Percentiles rank a stretch among this genome's conserved stretches.
phyloP scores from a whole-genome alignment of 192 early-diverging fungal species.

The Rhizoclosmatium sp. region DNA sequence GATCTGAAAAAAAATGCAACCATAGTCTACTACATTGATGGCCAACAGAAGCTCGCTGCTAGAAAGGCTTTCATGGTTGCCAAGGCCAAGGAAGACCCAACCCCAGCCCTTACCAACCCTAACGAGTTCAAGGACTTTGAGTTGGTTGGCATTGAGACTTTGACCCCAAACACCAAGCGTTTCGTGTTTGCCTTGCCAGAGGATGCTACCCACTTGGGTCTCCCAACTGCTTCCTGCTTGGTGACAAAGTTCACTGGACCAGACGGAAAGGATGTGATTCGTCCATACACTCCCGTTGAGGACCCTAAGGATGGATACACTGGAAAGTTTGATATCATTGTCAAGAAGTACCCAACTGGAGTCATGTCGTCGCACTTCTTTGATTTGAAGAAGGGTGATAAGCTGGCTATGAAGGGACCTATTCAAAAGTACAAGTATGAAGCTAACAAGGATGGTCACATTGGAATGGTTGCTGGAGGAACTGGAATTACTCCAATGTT shows the following conservation, averaged over 20 bases:
- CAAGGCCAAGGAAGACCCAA: constrained; percentile 12
- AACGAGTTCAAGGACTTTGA: constrained; percentile 19
- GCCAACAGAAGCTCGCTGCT: background rate
- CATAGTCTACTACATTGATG: constrained; percentile 16
- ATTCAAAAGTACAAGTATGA: constrained; percentile 74
- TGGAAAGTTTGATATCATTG: constrained; percentile 80
- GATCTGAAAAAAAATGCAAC: background rate
- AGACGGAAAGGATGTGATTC: constrained; percentile 69
- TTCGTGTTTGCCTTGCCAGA: constrained; percentile 65
- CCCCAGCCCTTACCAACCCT: constrained; percentile 3
- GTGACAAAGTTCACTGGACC: constrained; percentile 72
- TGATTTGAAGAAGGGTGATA: constrained; percentile 74
- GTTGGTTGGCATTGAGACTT: background rate
- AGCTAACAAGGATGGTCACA: constrained; percentile 69
- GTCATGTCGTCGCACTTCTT: constrained; percentile 72
- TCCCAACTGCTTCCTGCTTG: constrained; percentile 80
- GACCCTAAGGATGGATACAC: constrained; percentile 52
- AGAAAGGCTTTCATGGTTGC: constrained; percentile 7
- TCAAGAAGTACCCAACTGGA: constrained; percentile 79
- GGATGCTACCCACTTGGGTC: constrained; percentile 68
- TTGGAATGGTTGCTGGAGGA: constrained; percentile 87
- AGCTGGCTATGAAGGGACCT: constrained; percentile 84
- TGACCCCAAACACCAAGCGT: constrained; percentile 23
- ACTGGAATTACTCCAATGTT: constrained; percentile 89
- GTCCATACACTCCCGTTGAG: constrained; percentile 72